Base-by-base conservation (phyloP, 2,329 filamentous ascomycete species). In the Curvularia spicifera region DNA sequence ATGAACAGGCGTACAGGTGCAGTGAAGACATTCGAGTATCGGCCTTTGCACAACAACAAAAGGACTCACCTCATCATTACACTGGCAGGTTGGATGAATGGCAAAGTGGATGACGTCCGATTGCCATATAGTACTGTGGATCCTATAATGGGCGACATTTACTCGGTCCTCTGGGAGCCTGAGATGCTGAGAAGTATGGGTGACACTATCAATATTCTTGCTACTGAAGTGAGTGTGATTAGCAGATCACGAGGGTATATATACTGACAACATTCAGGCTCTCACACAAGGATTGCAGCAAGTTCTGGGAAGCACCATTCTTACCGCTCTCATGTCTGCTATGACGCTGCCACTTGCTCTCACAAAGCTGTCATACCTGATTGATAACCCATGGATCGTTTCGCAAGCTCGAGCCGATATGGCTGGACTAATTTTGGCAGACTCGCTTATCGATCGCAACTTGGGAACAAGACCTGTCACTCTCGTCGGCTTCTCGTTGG, bases 301-400 rank as follows among this genome's bases (percentile, higher is more conserved):
- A 84, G 88, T 98, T 7, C 83, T 99, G 12, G 95, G 91, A 43
- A 95, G 87, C 71, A 98, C 95, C 0, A 89, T 99, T 51, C 82
- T 99, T 15, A 87, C 93, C 51, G 87, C 89, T 65, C 82, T 99
- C 31, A 98, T 99, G 94, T 90, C 93, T 40, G 93, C 93, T 33
- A 82, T 99, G 51, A 92, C 96, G 75, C 81, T 97, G n/a, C 95
- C 95, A 2, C 86, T 99, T 42, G 89, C 97, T 28, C 81, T 99
- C 44, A 93, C 94, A 0, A 99, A 99, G 75, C 85, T 99, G 9
- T 88, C 94, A 0, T 99, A 99, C 72, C 84, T 99, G 20, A 97
- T 99, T 65, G 95, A 99, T 77, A 99, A 99, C 72, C 95, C 95
- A 0, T 99, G 95, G 95, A 92, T 90, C 26, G 93, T 97, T n/a